Evolutionary conservation across 805 yeast species (phyloP), one percentile per base, ranked within the genome.

Genomic region (Pichia rugopelliculosa): DNA sequence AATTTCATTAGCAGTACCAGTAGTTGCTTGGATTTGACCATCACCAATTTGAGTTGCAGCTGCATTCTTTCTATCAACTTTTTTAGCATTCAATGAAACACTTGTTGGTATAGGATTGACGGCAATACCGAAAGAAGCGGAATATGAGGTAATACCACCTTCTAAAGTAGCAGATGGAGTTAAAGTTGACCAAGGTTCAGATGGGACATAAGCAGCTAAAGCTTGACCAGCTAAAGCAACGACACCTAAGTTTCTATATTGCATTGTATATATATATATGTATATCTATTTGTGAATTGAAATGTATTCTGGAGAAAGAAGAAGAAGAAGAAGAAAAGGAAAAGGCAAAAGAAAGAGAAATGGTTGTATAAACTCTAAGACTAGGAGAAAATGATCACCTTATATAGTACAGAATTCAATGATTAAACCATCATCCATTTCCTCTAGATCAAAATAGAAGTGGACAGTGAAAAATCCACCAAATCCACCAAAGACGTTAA

Each of bases 111-210:
- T 54, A 45, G 85, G 75, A 50, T 72, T 68, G 52, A 84, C 78
- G 48, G 84, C 85, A 57, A 85, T 82, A 71, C 90, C 93, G 59
- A 84, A 84, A 38, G 75, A 61, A 42, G 70, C 66, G 41, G 76
- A 51, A 71, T 76, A 80, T 54, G 76, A 77, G 46, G 87, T 79
- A 43, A 71, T 53, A 54, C 79, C 84, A 36, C 76, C 55, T 49
- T 73, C 72, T 41, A 74, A 59, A 44, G 76, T 78, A 41, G 66
- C 52, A 21, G 53, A 38, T 55, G 93, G 90, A 33, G 89, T 82
- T 64, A 84, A 71, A 47, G 88, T 80, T 48, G 84, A 65, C 85
- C 85, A 84, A 58, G 83, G 80, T 52, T 77, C 83, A 44, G 80
- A 65, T 52, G 84, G 85, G 55, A 79, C 77, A 56, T 76, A 75